Evolutionary conservation across 805 yeast genomes (phyloP), one percentile per base, ranked within the genome.

Genomic region (Geotrichum ghanense): DNA sequence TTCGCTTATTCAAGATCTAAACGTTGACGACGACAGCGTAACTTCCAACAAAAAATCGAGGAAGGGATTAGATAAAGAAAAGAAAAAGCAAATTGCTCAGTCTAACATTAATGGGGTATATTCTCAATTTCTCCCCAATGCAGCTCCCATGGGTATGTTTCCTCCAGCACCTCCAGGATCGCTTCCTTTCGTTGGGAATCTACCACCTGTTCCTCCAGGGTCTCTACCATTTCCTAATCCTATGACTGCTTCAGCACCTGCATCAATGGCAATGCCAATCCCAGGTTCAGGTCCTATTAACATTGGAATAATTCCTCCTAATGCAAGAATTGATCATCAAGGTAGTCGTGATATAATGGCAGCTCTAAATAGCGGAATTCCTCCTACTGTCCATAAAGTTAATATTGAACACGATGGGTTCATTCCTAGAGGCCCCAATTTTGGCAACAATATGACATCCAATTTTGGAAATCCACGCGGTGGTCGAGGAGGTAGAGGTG

Each of bases 341-440:
- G 59, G 55, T 14, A 52, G 54, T 20, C 52, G 51, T 9, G 55
- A 54, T 22, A 42, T 56, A 35, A 48, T 56, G 58, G 54, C 57
- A 17, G 50, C 48, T 9, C 48, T 57, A 31, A 47, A 51, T 46
- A 49, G 52, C 23, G 45, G 45, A n/a, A 19, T 31, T 4, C 19
- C 37, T 10, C 37, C 37, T 6, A 5, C 12, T 6, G 31, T 14
- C 22, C 17, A 24, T 17, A 10, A n/a, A 10, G 22, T 22, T 22
- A n/a, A 40, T 14, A 19, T 31, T 16, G 50, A 47, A 9, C 43
- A 24, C 7, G 31, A 22, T 44, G 12, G 31, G 41, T 10, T 4
- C 47, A 14, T 19, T 37, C 37, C 41, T 45, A 25, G 50, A 31
- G n/a, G 22, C 23, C 23, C 37, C 14, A 31, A n/a, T n/a, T n/a